Percentiles rank a stretch among this genome's conserved stretches.
Conservation (phyloP, 306 rosid genomes). For the Macrotyloma uniflorum region DNA sequence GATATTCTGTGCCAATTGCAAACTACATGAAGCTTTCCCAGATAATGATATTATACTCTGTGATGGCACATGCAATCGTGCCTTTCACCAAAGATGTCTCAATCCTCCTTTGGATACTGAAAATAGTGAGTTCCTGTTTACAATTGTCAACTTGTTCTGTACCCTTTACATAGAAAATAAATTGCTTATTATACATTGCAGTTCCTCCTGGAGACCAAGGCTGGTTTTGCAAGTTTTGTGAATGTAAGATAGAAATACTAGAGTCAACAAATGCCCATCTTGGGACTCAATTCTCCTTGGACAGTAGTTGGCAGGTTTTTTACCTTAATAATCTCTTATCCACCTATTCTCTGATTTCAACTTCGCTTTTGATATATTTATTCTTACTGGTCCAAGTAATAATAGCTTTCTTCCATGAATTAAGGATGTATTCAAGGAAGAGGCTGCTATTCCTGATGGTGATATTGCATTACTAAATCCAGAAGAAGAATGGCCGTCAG, state of each 20-base stretch:
- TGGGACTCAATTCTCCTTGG: slow-evolving; percentile 73
- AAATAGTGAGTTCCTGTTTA: slow-evolving; percentile 59
- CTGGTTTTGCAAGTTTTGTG: slow-evolving; percentile 86
- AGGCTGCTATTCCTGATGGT: slow-evolving; percentile 74
- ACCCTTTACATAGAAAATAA: slow-evolving; percentile 30
- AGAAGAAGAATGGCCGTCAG: slow-evolving; percentile 89
- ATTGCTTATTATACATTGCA: slow-evolving; percentile 40
- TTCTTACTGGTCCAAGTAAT: slow-evolving; percentile 11
- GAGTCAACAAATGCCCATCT: slow-evolving; percentile 84
- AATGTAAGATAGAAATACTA: slow-evolving; percentile 81
- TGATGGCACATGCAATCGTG: slow-evolving; percentile 84
- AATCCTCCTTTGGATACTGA: slow-evolving; percentile 84
- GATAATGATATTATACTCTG: slow-evolving; percentile 84
- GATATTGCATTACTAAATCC: slow-evolving; percentile 54
- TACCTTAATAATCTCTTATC: slow-evolving; percentile 5
- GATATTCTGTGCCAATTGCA: slow-evolving; percentile 90
- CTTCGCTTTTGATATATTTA: neutral
- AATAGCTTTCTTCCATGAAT: slow-evolving; percentile 16
- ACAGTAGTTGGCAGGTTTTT: slow-evolving; percentile 82
- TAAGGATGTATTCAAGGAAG: slow-evolving; percentile 89
- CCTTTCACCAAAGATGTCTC: slow-evolving; percentile 87
- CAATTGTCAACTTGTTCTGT: slow-evolving; percentile 31
- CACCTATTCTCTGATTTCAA: neutral
- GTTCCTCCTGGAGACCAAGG: slow-evolving; percentile 90
- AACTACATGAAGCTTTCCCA: slow-evolving; percentile 65